phyloP scores from a whole-genome alignment of 768 basidiomycete species.

The Lactarius vividus region DNA sequence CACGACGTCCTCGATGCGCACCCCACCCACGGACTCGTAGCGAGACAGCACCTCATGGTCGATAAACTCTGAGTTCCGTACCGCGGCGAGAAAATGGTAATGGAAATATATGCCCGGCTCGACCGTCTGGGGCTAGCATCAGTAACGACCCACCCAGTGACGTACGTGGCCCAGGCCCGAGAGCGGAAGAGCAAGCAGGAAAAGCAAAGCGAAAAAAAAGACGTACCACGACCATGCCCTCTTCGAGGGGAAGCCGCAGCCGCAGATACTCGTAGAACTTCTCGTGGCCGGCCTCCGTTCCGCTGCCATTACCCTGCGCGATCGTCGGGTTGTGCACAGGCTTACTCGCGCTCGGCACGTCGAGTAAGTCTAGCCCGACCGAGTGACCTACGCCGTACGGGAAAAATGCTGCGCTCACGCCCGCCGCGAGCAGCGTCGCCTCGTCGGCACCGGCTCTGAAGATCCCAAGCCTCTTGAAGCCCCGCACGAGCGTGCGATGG shows the following conservation, averaged over 20 bases:
- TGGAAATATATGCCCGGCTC: slow-evolving; percentile 92
- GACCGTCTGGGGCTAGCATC: slow-evolving; percentile 57
- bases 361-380: slow-evolving; percentile 92
- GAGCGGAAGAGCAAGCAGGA: neutral
- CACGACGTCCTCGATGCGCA: slow-evolving; percentile 92
- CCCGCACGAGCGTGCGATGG: slow-evolving; percentile 76
- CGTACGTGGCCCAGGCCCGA: neutral
- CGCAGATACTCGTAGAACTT: slow-evolving; percentile 80
- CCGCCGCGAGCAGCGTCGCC: slow-evolving; percentile 72
- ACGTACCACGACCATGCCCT: slow-evolving; percentile 85
- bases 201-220: neutral
- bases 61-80: slow-evolving; percentile 62
- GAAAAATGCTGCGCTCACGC: slow-evolving; percentile 84
- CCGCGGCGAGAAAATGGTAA: slow-evolving; percentile 65
- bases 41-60: slow-evolving; percentile 62
- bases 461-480: slow-evolving; percentile 82
- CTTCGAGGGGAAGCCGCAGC: slow-evolving; percentile 66
- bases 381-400: slow-evolving; percentile 93
- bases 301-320: slow-evolving; percentile 19
- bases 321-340: slow-evolving; percentile 56
- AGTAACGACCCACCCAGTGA: neutral
- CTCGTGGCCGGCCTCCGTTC: slow-evolving; percentile 41
- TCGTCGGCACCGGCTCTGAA: slow-evolving; percentile 68
- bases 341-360: slow-evolving; percentile 77
- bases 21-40: slow-evolving; percentile 85